Evolutionary conservation across 768 basidiomycete genomes (phyloP).

Genomic region (Hebeloma cylindrosporum): DNA sequence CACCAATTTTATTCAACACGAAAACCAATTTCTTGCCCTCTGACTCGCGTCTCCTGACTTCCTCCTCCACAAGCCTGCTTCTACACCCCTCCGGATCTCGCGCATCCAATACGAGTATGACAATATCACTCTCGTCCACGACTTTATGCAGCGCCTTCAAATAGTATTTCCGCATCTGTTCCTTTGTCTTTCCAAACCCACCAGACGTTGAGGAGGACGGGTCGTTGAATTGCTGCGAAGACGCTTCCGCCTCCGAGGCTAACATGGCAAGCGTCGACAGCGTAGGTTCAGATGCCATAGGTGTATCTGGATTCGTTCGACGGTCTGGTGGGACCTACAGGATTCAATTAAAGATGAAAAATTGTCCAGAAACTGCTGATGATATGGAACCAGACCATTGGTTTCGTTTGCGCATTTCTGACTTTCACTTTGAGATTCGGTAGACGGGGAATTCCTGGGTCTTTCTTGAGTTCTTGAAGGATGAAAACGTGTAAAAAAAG

Average conservation of each 20-base stretch:
- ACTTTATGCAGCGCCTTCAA: conserved; percentile 85
- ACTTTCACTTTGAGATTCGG: conserved; percentile 64
- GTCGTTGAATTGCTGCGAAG: conserved; percentile 25
- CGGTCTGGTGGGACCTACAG: conserved; percentile 25
- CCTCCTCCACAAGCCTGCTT: conserved; percentile 91
- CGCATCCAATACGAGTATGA: conserved; percentile 89
- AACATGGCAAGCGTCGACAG: conserved; percentile 58
- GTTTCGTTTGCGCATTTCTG: conserved; percentile 48
- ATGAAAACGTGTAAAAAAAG: no score
- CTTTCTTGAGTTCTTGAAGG: conserved; percentile 74
- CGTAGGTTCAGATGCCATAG: conserved; percentile 76
- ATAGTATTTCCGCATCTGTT: conserved; percentile 72
- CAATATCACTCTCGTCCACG: conserved; percentile 88
- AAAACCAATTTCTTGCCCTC: conserved; percentile 93
- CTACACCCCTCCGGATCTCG: conserved; percentile 94
- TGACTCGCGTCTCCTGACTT: conserved; percentile 78
- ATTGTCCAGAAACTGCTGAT: not conserved
- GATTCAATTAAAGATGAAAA: conserved; percentile 1
- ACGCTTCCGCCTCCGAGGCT: conserved; percentile 45
- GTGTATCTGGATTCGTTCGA: conserved; percentile 51
- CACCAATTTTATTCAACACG: conserved; percentile 96
- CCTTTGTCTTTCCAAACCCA: conserved; percentile 51
- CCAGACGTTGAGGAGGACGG: conserved; percentile 33
- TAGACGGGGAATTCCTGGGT: conserved; percentile 84
- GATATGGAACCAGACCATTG: conserved; percentile 34